A percentile compares a stretch with the other conserved stretches of the same genome.
Conservation (phyloP, 75 land plant species). For the Pinus tabuliformis region DNA sequence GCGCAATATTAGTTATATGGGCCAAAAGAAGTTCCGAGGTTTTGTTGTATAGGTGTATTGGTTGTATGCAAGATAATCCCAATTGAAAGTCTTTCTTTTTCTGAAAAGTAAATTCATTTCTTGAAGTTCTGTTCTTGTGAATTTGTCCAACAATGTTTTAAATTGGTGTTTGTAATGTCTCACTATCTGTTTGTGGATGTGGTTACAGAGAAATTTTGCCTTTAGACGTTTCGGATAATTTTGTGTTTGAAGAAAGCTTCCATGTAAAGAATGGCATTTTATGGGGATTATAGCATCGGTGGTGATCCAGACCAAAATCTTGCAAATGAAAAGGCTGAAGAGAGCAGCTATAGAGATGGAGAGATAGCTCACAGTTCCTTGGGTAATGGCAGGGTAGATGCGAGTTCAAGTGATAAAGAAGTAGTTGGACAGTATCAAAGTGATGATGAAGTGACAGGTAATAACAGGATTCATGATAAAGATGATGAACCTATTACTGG, state of each 20-base stretch:
- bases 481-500: constrained; percentile 14
- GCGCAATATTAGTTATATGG: too few species aligned
- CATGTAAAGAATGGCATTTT: constrained; percentile 32
- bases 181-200: too few species aligned
- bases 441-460: constrained; percentile 33
- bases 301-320: constrained; percentile 22
- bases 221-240: too few species aligned
- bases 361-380: constrained; percentile 10
- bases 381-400: constrained; percentile 36
- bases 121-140: too few species aligned
- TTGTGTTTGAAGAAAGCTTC: neutral
- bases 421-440: constrained; percentile 37
- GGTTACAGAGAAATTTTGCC: too few species aligned
- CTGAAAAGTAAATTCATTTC: too few species aligned
- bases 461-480: constrained; percentile 23
- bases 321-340: constrained; percentile 35
- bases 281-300: constrained; percentile 24
- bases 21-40: too few species aligned
- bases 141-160: too few species aligned
- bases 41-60: too few species aligned
- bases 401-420: constrained; percentile 38
- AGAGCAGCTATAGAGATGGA: constrained; percentile 22
- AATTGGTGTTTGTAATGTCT: too few species aligned
- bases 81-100: too few species aligned
- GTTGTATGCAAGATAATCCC: too few species aligned